Base-by-base conservation (phyloP, 2,329 filamentous ascomycete genomes). In the Thelonectria blattea region DNA sequence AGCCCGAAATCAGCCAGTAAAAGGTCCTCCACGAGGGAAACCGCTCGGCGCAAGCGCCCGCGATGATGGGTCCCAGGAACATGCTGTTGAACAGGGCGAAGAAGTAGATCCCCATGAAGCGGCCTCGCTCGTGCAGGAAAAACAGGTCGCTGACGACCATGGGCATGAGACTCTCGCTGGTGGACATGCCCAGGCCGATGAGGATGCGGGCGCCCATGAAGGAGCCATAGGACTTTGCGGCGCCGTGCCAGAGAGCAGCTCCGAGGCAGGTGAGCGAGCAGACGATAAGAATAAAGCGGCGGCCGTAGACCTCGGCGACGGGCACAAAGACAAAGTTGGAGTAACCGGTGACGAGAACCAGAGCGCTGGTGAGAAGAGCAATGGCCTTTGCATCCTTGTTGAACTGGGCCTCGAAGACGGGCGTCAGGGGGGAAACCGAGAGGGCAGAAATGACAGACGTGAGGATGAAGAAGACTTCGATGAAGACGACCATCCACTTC, bases 81-180 rank as follows among this genome's bases (percentile, higher is more conserved):
- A 52, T 34, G 9, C 49, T 30, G 30, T 37, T 52, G 34, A 52
- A 52, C 8, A 39, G 49, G 15, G 30, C 34, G 30, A 37, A 52
- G n/a, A 52, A 52, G 49, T 52, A 52, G 30, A 20, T 24, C 3
- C 49, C 49, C 20, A 52, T 52, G 34, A 37, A 52, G 18, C 30
- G 27, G 9, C 49, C 49, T 5, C 49, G 49, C 34, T 52, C 30
- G 34, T 52, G 49, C 9, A 52, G 49, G 34, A 52, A 52, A 5
- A 37, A 37, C 17, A 52, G 15, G 22, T 52, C 49, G 32, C 30
- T 39, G 17, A 52, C 34, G 2, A 52, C 49, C 30, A 52, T 39
- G 20, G 49, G 49, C 49, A 52, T 52, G 20, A 52, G 30, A 27
- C 49, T 52, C 34, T 52, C 49, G 20, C 34, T 20, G 11, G 20